Percentiles rank a stretch among this genome's conserved stretches.
phyloP scores from a whole-genome alignment of 805 yeast genomes.

The Wickerhamomyces sydowiorum region DNA sequence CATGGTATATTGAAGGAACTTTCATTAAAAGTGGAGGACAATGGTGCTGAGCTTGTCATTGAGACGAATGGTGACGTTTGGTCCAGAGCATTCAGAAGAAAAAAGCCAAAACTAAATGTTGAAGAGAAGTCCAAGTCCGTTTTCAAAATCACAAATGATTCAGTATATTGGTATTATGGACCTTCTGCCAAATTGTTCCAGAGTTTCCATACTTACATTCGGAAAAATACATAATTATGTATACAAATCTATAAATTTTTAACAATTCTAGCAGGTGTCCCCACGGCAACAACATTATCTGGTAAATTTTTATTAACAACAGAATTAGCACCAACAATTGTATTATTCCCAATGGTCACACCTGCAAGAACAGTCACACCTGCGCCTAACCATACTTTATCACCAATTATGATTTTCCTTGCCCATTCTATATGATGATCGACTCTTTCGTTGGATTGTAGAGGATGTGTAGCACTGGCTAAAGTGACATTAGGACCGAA shows the following conservation, averaged over 20 bases:
- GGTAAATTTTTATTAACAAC: constrained; percentile 58
- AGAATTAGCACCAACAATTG: constrained; percentile 63
- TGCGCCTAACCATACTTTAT: constrained; percentile 66
- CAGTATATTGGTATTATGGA: constrained; percentile 17
- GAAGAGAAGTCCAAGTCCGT: constrained; percentile 1
- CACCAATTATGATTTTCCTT: constrained; percentile 51
- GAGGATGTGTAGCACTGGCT: constrained; percentile 60
- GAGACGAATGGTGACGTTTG: constrained; percentile 17
- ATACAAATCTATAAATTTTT: constrained; percentile 10
- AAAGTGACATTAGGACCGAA: constrained; percentile 60
- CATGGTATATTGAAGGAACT: neutral
- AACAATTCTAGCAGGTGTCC: constrained; percentile 52
- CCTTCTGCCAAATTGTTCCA: constrained; percentile 11
- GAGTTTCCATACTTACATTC: constrained; percentile 16
- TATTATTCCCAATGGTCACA: constrained; percentile 55
- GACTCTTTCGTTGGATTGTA: constrained; percentile 40
- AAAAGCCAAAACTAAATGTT: constrained; percentile 1
- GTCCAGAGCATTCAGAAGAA: constrained; percentile 21
- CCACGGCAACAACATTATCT: constrained; percentile 50
- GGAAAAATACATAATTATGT: neutral
- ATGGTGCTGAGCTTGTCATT: neutral
- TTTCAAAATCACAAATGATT: constrained; percentile 6
- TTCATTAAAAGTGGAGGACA: neutral
- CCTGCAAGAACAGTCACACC: constrained; percentile 55
- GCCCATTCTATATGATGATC: constrained; percentile 41